Percentiles rank a stretch among this genome's conserved stretches.
Conservation (phyloP, 2,329 filamentous ascomycete species). For the Pseudopyrenochaeta lycopersici region DNA sequence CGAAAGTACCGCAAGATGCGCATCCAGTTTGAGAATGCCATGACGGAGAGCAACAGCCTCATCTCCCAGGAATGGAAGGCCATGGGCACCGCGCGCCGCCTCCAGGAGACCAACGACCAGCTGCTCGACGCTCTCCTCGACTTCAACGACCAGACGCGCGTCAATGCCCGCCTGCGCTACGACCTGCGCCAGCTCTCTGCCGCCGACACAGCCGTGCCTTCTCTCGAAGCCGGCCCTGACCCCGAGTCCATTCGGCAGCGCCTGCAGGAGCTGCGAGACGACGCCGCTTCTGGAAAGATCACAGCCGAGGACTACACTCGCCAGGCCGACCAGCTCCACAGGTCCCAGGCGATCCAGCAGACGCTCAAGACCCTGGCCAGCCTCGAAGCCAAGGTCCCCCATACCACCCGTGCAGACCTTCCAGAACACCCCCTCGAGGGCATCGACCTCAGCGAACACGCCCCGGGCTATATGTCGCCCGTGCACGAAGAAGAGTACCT, state of each 20-base stretch:
- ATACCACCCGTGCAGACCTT: conserved; percentile 43
- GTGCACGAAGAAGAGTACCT: conserved; percentile 80
- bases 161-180: conserved; percentile 77
- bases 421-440: conserved; percentile 48
- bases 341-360: conserved; percentile 30
- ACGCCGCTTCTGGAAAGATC: conserved; percentile 41
- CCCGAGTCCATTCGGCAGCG: conserved; percentile 33
- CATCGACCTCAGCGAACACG: conserved; percentile 62
- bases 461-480: conserved; percentile 72
- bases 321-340: conserved; percentile 39
- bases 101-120: conserved; percentile 92
- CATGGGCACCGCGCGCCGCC: conserved; percentile 78
- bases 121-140: conserved; percentile 88
- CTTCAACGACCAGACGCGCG: conserved; percentile 83
- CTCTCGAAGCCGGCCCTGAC: conserved; percentile 32
- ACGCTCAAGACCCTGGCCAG: conserved; percentile 44
- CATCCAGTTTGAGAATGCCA: conserved; percentile 77
- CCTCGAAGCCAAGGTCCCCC: conserved; percentile 53
- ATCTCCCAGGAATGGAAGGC: conserved; percentile 85
- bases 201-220: conserved; percentile 36
- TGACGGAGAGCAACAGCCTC: conserved; percentile 82
- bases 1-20: conserved; percentile 97
- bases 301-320: conserved; percentile 41
- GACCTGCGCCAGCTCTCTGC: conserved; percentile 65
- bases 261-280: conserved; percentile 45